Conservation (phyloP, 805 yeast genomes). For the Starmerella floricola region DNA sequence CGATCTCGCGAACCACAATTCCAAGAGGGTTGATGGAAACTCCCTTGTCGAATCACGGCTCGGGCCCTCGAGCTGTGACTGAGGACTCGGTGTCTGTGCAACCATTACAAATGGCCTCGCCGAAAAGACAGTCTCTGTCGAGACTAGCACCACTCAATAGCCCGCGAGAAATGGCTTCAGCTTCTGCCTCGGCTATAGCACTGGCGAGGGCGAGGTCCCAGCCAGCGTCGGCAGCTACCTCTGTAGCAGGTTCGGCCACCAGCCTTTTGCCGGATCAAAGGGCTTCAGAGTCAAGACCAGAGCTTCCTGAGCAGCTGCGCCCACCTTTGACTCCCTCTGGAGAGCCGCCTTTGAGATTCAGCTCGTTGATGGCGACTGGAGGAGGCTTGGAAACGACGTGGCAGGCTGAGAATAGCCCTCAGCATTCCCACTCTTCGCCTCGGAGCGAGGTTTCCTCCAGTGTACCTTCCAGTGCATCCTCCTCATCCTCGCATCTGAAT, state of each 20-base stretch:
- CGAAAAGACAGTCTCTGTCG: background rate
- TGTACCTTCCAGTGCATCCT: too few relatives aligned
- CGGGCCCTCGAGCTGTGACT: background rate
- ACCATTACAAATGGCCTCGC: background rate
- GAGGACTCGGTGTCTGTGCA: background rate
- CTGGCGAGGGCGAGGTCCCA: background rate
- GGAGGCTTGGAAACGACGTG: too few relatives aligned
- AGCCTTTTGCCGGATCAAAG: too few relatives aligned
- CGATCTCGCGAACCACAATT: too few relatives aligned
- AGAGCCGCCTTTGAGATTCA: too few relatives aligned
- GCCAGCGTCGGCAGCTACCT: background rate
- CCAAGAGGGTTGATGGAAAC: too few relatives aligned
- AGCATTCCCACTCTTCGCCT: background rate
- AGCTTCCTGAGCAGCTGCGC: too few relatives aligned
- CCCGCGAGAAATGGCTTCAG: conserved; percentile 11
- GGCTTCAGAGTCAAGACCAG: too few relatives aligned
- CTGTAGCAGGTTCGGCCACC: background rate
- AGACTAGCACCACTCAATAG: conserved; percentile 7
- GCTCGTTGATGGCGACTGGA: too few relatives aligned
- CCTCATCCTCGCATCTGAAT: background rate
- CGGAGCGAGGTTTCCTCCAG: too few relatives aligned
- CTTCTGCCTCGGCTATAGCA: conserved; percentile 3
- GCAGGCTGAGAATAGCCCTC: background rate
- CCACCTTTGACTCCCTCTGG: too few relatives aligned
- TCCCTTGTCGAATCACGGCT: too few relatives aligned